Evolutionary conservation across 2,329 filamentous ascomycete species (phyloP).

Genomic region (Neocatenulostroma microsporum): DNA sequence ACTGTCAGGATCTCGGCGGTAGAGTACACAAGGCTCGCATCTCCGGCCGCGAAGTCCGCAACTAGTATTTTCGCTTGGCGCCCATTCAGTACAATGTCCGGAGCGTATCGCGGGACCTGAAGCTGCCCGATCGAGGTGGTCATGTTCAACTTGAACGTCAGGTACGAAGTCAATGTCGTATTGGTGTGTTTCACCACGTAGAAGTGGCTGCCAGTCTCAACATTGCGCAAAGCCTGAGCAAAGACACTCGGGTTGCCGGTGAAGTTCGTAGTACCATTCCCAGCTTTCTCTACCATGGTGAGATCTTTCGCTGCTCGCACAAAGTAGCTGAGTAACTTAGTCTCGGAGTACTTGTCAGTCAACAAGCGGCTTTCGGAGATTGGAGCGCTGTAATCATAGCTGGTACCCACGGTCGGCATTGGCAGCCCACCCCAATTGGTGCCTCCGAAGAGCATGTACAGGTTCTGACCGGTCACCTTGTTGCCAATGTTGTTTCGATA

Average conservation of each 20-base stretch:
- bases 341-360: conserved; percentile 55
- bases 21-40: conserved; percentile 46
- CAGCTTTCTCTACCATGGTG: conserved; percentile 45
- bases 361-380: conserved; percentile 53
- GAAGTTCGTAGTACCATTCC: conserved; percentile 42
- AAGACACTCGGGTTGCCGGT: conserved; percentile 46
- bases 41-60: conserved; percentile 51
- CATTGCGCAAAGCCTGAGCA: conserved; percentile 51
- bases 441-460: conserved; percentile 60
- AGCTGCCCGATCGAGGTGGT: conserved; percentile 50
- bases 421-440: conserved; percentile 57
- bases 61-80: conserved; percentile 56
- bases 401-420: conserved; percentile 51
- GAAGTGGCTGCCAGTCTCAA: conserved; percentile 50
- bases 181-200: conserved; percentile 52
- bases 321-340: conserved; percentile 54
- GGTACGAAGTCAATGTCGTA: conserved; percentile 45
- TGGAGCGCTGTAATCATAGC: conserved; percentile 57
- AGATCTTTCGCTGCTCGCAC: conserved; percentile 51
- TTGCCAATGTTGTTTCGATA: conserved; percentile 57
- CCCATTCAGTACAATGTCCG: conserved; percentile 48
- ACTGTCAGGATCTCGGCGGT: conserved; percentile 49
- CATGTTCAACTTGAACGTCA: conserved; percentile 49
- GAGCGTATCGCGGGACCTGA: conserved; percentile 46
- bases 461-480: conserved; percentile 47